Evolutionary conservation across 768 basidiomycete genomes (phyloP), one percentile per base, ranked within the genome.

Genomic region (Leccinum ochraceum): DNA sequence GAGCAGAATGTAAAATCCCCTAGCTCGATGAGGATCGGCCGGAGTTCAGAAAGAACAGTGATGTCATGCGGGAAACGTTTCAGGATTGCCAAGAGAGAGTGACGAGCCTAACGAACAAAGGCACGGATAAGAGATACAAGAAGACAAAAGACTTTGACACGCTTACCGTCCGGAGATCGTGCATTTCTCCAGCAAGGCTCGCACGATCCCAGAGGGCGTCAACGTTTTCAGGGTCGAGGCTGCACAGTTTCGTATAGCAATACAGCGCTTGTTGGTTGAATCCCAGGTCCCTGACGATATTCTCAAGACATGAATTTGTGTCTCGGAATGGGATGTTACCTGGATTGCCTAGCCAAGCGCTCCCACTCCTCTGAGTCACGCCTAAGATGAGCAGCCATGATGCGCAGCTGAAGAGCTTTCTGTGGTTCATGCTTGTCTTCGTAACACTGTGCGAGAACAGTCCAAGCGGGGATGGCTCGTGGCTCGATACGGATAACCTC

Each of bases 401-500:
- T 90, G 52, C 89, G 63, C n/a, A 64, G 52, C 30, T 64, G 63
- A 36, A 64, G 63, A 36, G 62, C 62, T 39, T 64, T 64, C 26
- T 63, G 62, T 32, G 63, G 63, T 54, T 64, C 63, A 9, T 54
- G 30, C 51, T 60, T 59, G 39, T 64, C 63, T 44, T 64, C 63
- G 28, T 64, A 64, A 34, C 63, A 64, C 39, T 64, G 63, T 32
- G 62, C 93, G 6, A 98, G 83, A 0, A 94, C 92, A 8, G 86
- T 85, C 95, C 95, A 99, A 1, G 94, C 91, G 2, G 85, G 76
- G 0, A 82, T 79, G 2, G 94, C 90, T 17, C 90, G 85, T 2
- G 95, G 94, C 71, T 99, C 96, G 58, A 95, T 92, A 9, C 93
- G 86, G 57, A 99, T 94, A 64, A 97, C 92, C 69, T 98, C 94